Conservation (phyloP, 495 filamentous ascomycete species). For the Penicillium simplicissimum region DNA sequence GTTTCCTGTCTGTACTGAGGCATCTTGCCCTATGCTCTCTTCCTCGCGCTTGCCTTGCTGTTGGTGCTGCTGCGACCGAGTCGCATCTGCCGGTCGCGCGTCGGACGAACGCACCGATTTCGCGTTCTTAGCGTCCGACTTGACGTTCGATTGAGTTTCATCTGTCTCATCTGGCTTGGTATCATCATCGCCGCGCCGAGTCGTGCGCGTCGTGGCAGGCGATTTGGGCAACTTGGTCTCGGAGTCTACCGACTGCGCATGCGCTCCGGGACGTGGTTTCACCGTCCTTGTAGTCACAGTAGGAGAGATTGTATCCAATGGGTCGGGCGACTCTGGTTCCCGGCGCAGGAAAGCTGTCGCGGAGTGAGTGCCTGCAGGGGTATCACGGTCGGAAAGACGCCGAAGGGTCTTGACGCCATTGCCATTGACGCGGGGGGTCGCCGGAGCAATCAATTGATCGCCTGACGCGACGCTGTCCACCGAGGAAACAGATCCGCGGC, state of each 20-base stretch:
- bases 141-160: constrained; percentile 4
- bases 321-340: constrained; percentile 39
- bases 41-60: constrained; percentile 7
- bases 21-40: constrained; percentile 12
- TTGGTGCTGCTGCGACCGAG: constrained; percentile 8
- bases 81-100: neutral
- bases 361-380: constrained; percentile 8
- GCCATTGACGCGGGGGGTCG: constrained; percentile 27
- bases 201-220: constrained; percentile 15
- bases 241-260: constrained; percentile 7
- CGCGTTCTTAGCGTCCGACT: constrained; percentile 5
- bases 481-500: constrained; percentile 21
- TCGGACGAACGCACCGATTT: neutral
- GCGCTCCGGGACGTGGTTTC: constrained; percentile 16
- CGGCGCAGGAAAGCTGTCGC: constrained; percentile 15
- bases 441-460: constrained; percentile 21
- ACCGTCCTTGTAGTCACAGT: constrained; percentile 11
- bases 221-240: constrained; percentile 11
- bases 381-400: constrained; percentile 14
- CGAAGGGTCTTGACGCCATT: constrained; percentile 17
- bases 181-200: constrained; percentile 20
- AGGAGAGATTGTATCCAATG: constrained; percentile 42
- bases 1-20: constrained; percentile 3
- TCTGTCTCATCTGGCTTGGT: constrained; percentile 8
- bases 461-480: constrained; percentile 21